phyloP scores from a whole-genome alignment of 768 basidiomycete genomes.

The Suillus brevipes region DNA sequence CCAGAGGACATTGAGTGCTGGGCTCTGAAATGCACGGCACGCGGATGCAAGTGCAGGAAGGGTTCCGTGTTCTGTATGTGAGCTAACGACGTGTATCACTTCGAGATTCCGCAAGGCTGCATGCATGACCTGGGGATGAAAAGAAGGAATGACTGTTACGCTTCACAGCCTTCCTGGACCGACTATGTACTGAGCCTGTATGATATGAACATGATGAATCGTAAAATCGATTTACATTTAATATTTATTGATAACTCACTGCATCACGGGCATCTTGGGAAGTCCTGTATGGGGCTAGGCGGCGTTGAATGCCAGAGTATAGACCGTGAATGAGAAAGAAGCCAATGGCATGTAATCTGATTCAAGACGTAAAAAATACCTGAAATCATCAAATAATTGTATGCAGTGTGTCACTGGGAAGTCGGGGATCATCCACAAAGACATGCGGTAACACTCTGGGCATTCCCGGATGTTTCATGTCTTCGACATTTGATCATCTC shows the following conservation, averaged over 20 bases:
- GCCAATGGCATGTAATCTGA: conserved; percentile 56
- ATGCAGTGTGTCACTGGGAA: too few species aligned
- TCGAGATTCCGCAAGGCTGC: background rate
- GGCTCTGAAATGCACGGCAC: conserved; percentile 23
- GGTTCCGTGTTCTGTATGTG: conserved; percentile 1
- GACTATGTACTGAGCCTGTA: too few species aligned
- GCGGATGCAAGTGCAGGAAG: conserved; percentile 25
- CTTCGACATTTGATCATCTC: too few species aligned
- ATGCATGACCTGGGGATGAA: background rate
- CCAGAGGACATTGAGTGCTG: conserved; percentile 29
- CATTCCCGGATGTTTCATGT: too few species aligned
- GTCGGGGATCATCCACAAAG: too few species aligned
- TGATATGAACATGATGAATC: too few species aligned
- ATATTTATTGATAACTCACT: too few species aligned
- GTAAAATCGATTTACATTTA: too few species aligned
- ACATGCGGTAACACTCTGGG: too few species aligned
- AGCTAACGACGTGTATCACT: background rate
- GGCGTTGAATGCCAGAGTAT: conserved; percentile 56
- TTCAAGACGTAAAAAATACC: background rate
- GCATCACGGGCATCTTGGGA: too few species aligned
- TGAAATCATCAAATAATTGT: background rate
- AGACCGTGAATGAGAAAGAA: conserved; percentile 81
- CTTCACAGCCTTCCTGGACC: too few species aligned
- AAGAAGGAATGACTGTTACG: too few species aligned
- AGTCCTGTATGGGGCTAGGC: conserved; percentile 61